Evolutionary conservation across 2,329 filamentous ascomycete genomes (phyloP).

Genomic region (Colletotrichum sp.): DNA sequence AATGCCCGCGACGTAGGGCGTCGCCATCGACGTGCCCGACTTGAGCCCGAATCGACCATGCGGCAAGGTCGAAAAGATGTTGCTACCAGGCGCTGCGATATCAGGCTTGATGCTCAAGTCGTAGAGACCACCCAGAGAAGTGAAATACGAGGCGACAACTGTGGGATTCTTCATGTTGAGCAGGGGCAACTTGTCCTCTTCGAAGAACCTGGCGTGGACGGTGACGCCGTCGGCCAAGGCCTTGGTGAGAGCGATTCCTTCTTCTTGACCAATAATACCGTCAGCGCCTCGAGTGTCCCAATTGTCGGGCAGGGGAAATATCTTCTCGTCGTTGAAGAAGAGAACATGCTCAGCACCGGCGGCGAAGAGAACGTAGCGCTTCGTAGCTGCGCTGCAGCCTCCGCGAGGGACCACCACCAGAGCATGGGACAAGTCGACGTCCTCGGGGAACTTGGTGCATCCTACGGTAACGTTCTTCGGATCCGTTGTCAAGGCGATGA

Average conservation of each 20-base stretch:
- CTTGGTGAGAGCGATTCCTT: neutral
- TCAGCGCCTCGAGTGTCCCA: neutral
- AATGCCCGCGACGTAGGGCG: slow-evolving; percentile 58
- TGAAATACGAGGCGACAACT: slow-evolving; percentile 35
- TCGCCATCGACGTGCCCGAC: slow-evolving; percentile 62
- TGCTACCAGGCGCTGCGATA: slow-evolving; percentile 52
- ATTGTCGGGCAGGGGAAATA: slow-evolving; percentile 1
- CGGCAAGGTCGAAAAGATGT: slow-evolving; percentile 55
- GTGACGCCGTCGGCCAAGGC: neutral
- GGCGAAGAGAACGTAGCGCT: slow-evolving; percentile 40
- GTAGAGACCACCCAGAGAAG: slow-evolving; percentile 57
- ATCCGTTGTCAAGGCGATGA: slow-evolving; percentile 29
- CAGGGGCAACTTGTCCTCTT: neutral
- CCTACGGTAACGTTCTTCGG: slow-evolving; percentile 31
- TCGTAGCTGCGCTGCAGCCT: slow-evolving; percentile 23
- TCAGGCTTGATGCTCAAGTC: slow-evolving; percentile 58
- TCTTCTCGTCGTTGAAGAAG: slow-evolving; percentile 38
- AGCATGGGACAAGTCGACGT: slow-evolving; percentile 41
- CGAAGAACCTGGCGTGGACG: neutral
- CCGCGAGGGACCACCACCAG: slow-evolving; percentile 41
- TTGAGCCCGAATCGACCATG: slow-evolving; percentile 48
- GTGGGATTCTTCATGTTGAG: neutral
- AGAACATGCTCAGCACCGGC: slow-evolving; percentile 45
- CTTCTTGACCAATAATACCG: neutral
- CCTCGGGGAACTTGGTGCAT: slow-evolving; percentile 41